A percentile compares a stretch with the other conserved stretches of the same genome.
phyloP scores from a whole-genome alignment of 306 rosid genomes.

The Lathyrus aphaca region DNA sequence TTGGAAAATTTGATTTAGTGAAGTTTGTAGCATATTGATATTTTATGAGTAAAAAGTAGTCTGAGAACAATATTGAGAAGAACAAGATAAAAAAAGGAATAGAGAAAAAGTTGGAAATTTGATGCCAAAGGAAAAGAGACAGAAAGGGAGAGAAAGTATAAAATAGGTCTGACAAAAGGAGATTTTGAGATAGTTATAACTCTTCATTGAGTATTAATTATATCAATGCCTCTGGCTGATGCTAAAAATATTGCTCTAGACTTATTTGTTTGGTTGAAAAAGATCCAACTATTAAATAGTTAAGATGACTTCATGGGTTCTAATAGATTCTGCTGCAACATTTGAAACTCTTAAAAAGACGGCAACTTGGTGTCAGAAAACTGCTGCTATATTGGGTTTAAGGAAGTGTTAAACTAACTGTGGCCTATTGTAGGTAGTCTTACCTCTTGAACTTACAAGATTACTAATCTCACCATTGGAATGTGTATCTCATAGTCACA shows the following conservation, averaged over 20 bases:
- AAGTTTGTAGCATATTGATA: constrained; percentile 5
- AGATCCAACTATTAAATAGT: constrained; percentile 21
- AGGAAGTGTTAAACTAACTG: not conserved
- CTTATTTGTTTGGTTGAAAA: constrained; percentile 33
- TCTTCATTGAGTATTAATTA: constrained; percentile 2
- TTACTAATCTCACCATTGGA: not conserved
- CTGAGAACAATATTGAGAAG: constrained; percentile 7
- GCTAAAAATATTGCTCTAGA: not conserved
- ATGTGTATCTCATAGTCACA: not conserved
- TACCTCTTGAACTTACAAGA: not conserved
- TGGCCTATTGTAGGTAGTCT: not conserved
- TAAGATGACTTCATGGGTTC: constrained; percentile 10
- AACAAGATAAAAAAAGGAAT: constrained; percentile 1
- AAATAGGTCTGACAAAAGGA: constrained; percentile 1
- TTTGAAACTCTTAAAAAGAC: not conserved
- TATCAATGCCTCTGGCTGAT: constrained; percentile 9
- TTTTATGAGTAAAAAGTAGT: constrained; percentile 23
- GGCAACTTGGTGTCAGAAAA: constrained; percentile 13
- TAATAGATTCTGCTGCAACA: constrained; percentile 13
- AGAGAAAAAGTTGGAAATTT: not conserved
- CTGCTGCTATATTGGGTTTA: not conserved
- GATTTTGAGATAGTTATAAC: constrained; percentile 9
- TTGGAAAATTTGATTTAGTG: not conserved
- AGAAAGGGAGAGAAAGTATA: not conserved
- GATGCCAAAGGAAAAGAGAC: not conserved